These are phyloP conservation scores for Kwoniella dendrophila DNA, from an alignment of 768 basidiomycete genomes.

Conservation along the genomic window DNA sequence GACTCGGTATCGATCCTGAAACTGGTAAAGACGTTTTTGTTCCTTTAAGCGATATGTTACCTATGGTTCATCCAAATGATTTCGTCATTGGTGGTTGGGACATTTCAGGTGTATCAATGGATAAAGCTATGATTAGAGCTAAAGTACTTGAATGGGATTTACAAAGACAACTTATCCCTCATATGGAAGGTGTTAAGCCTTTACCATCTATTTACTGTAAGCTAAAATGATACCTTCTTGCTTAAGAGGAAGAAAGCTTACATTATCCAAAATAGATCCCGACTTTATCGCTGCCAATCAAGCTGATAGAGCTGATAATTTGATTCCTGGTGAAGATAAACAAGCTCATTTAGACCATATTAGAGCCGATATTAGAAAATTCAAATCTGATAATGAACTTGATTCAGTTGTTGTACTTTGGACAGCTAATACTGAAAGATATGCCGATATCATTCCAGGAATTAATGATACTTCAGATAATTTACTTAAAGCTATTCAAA, in stretches of 20 bases:
- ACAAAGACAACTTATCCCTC: constrained; percentile 87
- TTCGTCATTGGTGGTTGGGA: constrained; percentile 98
- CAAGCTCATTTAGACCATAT: constrained; percentile 87
- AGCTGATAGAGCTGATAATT: constrained; percentile 90
- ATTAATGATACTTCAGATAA: constrained; percentile 93
- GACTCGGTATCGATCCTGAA: constrained; percentile 76
- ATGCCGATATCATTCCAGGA: constrained; percentile 89
- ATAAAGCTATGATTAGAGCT: constrained; percentile 90
- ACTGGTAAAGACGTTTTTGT: constrained; percentile 88
- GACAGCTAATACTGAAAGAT: constrained; percentile 98
- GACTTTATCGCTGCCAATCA: constrained; percentile 99
- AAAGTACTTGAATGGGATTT: constrained; percentile 94
- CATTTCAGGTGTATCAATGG: constrained; percentile 80
- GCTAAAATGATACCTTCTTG: constrained; percentile 15
- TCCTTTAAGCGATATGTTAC: constrained; percentile 87
- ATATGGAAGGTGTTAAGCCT: constrained; percentile 78
- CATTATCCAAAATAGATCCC: constrained; percentile 63
- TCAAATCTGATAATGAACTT: constrained; percentile 79
- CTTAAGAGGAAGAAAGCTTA: background rate
- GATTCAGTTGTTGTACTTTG: constrained; percentile 93
- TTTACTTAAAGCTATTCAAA: constrained; percentile 76
- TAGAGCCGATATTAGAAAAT: constrained; percentile 87
- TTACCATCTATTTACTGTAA: constrained; percentile 83
- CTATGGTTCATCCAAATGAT: constrained; percentile 98
- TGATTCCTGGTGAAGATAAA: constrained; percentile 83